Evolutionary conservation across 2,329 filamentous ascomycete genomes (phyloP).

Genomic region (Stachybotrys chlorohalonatus): DNA sequence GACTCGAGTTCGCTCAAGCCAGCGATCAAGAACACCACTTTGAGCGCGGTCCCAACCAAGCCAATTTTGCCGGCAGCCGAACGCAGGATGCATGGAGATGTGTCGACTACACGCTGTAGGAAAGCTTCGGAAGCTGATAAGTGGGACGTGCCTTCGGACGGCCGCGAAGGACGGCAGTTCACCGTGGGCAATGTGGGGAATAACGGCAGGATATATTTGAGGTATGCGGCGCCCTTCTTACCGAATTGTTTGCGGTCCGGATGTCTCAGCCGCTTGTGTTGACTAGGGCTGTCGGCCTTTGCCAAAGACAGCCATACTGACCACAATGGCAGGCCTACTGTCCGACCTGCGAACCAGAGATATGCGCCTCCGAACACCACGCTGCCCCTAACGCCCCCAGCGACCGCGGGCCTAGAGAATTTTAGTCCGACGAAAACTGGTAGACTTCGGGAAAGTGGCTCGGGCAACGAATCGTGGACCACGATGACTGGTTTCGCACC

Average conservation of each 20-base stretch:
- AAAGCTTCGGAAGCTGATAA: conserved; percentile 46
- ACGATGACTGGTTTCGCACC: conserved; percentile 29
- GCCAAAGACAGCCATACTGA: conserved; percentile 2
- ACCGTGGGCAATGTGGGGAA: conserved; percentile 75
- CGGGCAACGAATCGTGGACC: conserved; percentile 30
- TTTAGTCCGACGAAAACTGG: conserved; percentile 19
- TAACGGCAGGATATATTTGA: conserved; percentile 73
- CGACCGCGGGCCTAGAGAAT: conserved; percentile 46
- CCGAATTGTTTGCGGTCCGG: not conserved
- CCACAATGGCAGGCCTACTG: conserved; percentile 39
- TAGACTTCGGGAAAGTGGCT: conserved; percentile 15
- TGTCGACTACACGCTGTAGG: conserved; percentile 27
- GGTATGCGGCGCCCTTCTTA: conserved; percentile 39
- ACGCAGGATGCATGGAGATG: conserved; percentile 33
- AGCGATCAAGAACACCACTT: conserved; percentile 4
- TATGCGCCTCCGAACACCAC: conserved; percentile 52
- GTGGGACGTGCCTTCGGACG: conserved; percentile 47
- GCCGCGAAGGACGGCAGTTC: conserved; percentile 62
- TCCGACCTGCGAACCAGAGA: conserved; percentile 52
- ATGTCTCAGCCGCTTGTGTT: not conserved
- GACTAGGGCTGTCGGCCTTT: not conserved
- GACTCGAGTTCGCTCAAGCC: conserved; percentile 5
- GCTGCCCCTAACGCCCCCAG: conserved; percentile 52
- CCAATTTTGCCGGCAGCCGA: conserved; percentile 38
- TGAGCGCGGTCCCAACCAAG: conserved; percentile 15